Evolutionary conservation across 179 eudicot genomes (phyloP).

Genomic region (Sideroxylon spinosum): DNA sequence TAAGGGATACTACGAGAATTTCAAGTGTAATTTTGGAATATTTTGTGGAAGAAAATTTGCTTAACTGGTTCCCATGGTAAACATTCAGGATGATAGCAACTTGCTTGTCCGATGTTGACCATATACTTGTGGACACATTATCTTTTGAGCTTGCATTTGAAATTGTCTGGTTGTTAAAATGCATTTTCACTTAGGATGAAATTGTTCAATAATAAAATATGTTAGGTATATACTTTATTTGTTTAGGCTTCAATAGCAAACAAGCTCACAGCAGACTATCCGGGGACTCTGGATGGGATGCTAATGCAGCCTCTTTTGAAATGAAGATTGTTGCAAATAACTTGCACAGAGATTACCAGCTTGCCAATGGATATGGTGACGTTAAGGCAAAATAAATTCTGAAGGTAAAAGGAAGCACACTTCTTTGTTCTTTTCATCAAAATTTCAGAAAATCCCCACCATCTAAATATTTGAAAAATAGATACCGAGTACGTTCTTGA

Average conservation of each 20-base stretch:
- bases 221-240: conserved; percentile 20
- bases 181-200: background rate
- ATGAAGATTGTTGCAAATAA: conserved; percentile 57
- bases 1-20: background rate
- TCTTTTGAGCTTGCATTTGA: background rate
- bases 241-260: conserved; percentile 54
- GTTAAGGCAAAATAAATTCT: conserved; percentile 56
- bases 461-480: too few relatives aligned
- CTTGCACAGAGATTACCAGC: conserved; percentile 74
- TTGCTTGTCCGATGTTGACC: background rate
- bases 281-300: conserved; percentile 71
- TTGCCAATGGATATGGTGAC: conserved; percentile 71
- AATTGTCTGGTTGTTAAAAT: background rate
- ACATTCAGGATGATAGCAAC: background rate
- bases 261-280: conserved; percentile 70
- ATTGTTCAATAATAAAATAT: background rate
- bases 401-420: conserved; percentile 31
- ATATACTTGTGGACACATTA: background rate
- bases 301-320: conserved; percentile 81
- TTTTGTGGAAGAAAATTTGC: background rate
- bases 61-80: background rate
- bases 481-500: background rate
- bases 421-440: background rate
- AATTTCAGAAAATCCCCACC: background rate
- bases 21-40: background rate